Evolutionary conservation across 1,284 basidiomycete genomes (phyloP).

Genomic region (Abortiporus biennis): DNA sequence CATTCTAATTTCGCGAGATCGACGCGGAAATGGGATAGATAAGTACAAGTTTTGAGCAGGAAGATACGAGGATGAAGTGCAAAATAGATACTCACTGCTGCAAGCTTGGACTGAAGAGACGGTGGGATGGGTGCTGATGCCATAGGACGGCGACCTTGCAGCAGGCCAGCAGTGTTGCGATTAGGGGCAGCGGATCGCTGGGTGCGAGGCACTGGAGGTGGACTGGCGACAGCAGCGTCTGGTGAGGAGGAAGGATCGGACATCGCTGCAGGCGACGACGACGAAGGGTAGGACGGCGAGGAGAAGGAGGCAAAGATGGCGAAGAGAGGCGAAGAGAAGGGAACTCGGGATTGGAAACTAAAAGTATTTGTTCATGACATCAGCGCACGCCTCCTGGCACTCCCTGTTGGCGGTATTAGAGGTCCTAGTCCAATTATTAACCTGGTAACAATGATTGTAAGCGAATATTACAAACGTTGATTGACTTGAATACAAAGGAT

Average conservation of each 20-base stretch:
- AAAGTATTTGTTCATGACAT: slow-evolving; percentile 10
- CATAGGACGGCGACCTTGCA: slow-evolving; percentile 29
- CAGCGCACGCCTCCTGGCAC: slow-evolving; percentile 6
- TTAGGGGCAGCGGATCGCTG: slow-evolving; percentile 7
- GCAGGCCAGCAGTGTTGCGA: slow-evolving; percentile 26
- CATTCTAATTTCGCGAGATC: slow-evolving; percentile 54
- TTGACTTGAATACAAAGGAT: no score
- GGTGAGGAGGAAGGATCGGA: slow-evolving; percentile 18
- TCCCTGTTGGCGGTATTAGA: no score
- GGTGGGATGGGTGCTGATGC: slow-evolving; percentile 72
- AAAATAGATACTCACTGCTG: slow-evolving; percentile 53
- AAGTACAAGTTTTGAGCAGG: no score
- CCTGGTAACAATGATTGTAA: no score
- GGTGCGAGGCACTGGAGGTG: slow-evolving; percentile 13
- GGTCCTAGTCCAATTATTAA: no score
- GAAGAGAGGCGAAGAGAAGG: slow-evolving; percentile 13
- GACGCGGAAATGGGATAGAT: slow-evolving; percentile 19
- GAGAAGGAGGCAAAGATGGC: slow-evolving; percentile 7
- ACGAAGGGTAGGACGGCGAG: slow-evolving; percentile 9
- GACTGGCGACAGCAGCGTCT: slow-evolving; percentile 17
- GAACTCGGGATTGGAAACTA: slow-evolving; percentile 11
- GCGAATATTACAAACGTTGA: no score
- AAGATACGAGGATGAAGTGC: no score
- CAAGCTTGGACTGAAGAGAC: slow-evolving; percentile 89
- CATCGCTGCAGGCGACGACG: slow-evolving; percentile 14